Conservation (phyloP, 495 filamentous ascomycete species). For the Cercophora samala region DNA sequence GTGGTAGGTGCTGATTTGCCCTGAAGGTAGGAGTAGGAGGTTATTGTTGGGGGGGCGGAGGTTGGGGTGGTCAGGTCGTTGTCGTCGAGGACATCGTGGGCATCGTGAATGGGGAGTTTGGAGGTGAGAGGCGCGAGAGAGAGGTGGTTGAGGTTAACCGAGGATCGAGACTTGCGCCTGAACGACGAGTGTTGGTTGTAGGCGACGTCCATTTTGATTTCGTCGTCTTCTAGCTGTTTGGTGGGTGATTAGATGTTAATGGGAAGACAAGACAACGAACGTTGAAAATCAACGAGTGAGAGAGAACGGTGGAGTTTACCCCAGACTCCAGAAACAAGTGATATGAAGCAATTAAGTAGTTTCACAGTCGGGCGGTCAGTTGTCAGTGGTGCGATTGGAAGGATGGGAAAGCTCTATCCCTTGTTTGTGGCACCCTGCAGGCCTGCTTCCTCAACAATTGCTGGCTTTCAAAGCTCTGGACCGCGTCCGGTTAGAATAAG, state of each 20-base stretch:
- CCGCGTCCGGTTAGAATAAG: neutral
- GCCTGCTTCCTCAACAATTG: neutral
- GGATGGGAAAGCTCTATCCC: neutral
- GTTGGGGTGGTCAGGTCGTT: slow-evolving; percentile 26
- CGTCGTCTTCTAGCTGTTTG: neutral
- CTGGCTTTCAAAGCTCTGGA: slow-evolving; percentile 2
- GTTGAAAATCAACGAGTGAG: slow-evolving; percentile 5
- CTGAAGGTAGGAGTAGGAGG: slow-evolving; percentile 54
- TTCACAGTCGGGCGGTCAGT: neutral
- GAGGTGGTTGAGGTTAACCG: slow-evolving; percentile 48
- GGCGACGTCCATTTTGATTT: slow-evolving; percentile 46
- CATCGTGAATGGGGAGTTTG: slow-evolving; percentile 57
- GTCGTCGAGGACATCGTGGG: slow-evolving; percentile 47
- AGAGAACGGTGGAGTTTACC: slow-evolving; percentile 3
- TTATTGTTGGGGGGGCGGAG: slow-evolving; percentile 25
- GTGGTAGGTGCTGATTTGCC: slow-evolving; percentile 56
- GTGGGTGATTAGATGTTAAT: neutral
- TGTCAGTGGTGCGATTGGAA: slow-evolving; percentile 6
- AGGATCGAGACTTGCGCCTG: slow-evolving; percentile 46
- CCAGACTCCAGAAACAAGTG: neutral
- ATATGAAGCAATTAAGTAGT: slow-evolving; percentile 8
- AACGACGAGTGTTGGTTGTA: slow-evolving; percentile 50
- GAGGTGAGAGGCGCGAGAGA: slow-evolving; percentile 66
- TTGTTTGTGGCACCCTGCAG: neutral
- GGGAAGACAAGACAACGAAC: neutral